Evolutionary conservation across 441 rosid genomes (phyloP).

Genomic region (Gossypium lobatum): DNA sequence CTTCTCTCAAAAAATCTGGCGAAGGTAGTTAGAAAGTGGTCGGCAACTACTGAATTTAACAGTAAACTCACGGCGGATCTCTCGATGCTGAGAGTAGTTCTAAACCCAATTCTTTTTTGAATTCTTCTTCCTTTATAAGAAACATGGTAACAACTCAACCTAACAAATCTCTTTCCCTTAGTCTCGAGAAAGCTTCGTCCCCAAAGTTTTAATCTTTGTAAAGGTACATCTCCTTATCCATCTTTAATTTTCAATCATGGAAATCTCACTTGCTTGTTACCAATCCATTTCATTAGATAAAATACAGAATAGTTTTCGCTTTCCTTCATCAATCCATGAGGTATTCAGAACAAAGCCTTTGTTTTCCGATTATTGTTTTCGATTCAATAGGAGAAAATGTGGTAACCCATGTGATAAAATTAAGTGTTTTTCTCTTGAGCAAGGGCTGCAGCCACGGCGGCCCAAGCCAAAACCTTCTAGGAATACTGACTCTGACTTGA

Average conservation of each 20-base stretch:
- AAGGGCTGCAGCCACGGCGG: constrained; percentile 43
- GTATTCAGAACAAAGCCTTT: constrained; percentile 19
- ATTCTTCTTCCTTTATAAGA: constrained; percentile 3
- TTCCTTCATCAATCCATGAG: constrained; percentile 26
- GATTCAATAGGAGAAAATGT: constrained; percentile 39
- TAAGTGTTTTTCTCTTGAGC: constrained; percentile 44
- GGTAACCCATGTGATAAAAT: constrained; percentile 31
- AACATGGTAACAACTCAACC: neutral
- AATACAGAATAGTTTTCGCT: constrained; percentile 24
- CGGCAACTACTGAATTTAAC: constrained; percentile 13
- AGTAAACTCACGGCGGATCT: constrained; percentile 29
- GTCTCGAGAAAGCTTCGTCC: neutral
- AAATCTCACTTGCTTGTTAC: constrained; percentile 47
- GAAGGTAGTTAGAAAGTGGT: constrained; percentile 10
- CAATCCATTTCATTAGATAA: constrained; percentile 39
- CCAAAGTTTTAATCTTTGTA: neutral
- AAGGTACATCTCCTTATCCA: constrained; percentile 18
- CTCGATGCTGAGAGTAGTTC: constrained; percentile 22
- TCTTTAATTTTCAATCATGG: constrained; percentile 38
- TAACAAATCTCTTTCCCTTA: constrained; percentile 1
- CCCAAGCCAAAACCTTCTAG: constrained; percentile 45
- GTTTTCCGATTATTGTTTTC: constrained; percentile 35
- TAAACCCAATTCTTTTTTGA: neutral
- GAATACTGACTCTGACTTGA: constrained; percentile 18
- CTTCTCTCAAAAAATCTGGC: neutral